Evolutionary conservation across 2,329 filamentous ascomycete genomes (phyloP).

Genomic region (Nakataea oryzae): DNA sequence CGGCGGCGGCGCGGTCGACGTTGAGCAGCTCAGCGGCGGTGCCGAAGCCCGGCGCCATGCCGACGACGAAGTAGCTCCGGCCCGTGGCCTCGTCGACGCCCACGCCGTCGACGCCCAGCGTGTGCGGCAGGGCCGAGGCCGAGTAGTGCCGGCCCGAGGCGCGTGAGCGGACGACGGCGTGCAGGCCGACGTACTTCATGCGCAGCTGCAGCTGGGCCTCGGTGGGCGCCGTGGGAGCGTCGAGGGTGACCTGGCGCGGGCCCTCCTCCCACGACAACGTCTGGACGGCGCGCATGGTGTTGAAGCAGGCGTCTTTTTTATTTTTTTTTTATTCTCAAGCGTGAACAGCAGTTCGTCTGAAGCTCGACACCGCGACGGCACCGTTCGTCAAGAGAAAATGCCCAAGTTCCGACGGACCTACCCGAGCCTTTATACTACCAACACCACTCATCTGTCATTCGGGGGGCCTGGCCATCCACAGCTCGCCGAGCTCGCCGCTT

Average conservation of each 20-base stretch:
- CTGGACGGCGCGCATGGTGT: background rate
- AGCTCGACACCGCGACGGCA: background rate
- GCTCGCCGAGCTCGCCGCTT: background rate
- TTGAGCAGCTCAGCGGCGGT: constrained; percentile 38
- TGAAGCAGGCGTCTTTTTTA: too few species aligned
- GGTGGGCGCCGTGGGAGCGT: background rate
- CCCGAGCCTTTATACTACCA: background rate
- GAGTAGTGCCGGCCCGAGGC: constrained; percentile 46
- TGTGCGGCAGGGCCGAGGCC: constrained; percentile 34
- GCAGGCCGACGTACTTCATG: constrained; percentile 39
- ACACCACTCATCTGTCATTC: background rate
- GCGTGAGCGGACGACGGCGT: constrained; percentile 40
- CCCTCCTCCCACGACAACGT: background rate
- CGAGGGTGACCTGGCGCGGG: background rate
- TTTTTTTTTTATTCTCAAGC: too few species aligned
- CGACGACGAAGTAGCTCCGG: constrained; percentile 37
- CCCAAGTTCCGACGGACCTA: background rate
- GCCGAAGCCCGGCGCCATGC: constrained; percentile 24
- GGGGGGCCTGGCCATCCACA: background rate
- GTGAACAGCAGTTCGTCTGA: background rate
- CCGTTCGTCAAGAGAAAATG: background rate
- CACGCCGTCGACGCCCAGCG: constrained; percentile 42
- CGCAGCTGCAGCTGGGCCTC: constrained; percentile 32
- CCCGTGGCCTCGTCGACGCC: constrained; percentile 32
- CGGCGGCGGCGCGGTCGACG: constrained; percentile 25